Percentiles rank a stretch among this genome's conserved stretches.
Conservation (phyloP, 2,329 filamentous ascomycete species). For the Claviceps citrina region DNA sequence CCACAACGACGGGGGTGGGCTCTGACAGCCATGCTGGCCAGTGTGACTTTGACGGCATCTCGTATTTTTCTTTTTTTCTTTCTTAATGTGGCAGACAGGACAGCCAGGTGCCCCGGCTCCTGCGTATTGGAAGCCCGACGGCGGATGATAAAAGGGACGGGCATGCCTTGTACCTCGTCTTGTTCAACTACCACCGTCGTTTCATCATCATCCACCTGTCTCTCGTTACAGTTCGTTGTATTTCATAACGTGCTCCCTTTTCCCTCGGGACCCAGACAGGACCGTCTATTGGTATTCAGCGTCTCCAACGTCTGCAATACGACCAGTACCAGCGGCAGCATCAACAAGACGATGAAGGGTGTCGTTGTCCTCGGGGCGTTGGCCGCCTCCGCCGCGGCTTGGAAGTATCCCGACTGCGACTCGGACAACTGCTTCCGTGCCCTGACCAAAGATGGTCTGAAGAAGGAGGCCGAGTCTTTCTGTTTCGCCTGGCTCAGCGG, state of each 20-base stretch:
- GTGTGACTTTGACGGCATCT: conserved; percentile 8
- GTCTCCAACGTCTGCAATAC: conserved; percentile 8
- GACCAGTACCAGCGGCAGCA: background rate
- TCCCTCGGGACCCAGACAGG: conserved; percentile 5
- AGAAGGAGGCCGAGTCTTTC: conserved; percentile 15
- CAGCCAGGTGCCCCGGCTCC: no score
- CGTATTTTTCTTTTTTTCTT: conserved; percentile 7
- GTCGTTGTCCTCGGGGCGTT: conserved; percentile 17
- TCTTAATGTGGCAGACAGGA: no score
- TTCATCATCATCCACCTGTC: background rate
- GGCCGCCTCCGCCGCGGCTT: conserved; percentile 16
- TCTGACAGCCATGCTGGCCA: conserved; percentile 5
- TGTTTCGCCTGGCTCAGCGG: conserved; percentile 19
- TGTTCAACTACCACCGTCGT: background rate
- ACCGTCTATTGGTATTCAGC: no score
- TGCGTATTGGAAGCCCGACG: background rate
- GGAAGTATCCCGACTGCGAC: conserved; percentile 16
- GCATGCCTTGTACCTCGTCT: background rate
- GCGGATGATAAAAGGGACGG: conserved; percentile 1
- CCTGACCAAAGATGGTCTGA: conserved; percentile 18
- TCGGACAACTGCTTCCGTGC: conserved; percentile 22
- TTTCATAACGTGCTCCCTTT: background rate
- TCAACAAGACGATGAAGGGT: conserved; percentile 19
- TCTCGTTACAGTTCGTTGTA: conserved; percentile 3
- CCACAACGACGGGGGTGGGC: background rate